phyloP scores from a whole-genome alignment of 768 basidiomycete genomes.

The Gymnopilus dilepis region DNA sequence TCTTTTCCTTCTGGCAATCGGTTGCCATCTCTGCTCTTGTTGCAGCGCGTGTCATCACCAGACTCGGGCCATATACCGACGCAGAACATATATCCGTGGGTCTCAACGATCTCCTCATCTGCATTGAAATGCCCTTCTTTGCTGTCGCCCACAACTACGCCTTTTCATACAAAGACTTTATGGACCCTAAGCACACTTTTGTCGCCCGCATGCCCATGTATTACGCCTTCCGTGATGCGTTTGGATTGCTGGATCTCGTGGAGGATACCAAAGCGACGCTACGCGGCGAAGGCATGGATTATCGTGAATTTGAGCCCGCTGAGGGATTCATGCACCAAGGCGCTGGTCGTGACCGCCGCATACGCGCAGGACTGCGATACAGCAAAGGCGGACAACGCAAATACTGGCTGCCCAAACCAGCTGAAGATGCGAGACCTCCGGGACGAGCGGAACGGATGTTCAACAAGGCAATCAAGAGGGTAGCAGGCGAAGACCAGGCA shows the following conservation, averaged over 20 bases:
- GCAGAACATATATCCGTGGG: slow-evolving; percentile 89
- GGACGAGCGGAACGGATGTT: slow-evolving; percentile 47
- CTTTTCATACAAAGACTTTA: slow-evolving; percentile 89
- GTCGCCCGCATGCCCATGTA: slow-evolving; percentile 90
- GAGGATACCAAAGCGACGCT: slow-evolving; percentile 85
- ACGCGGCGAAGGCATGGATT: slow-evolving; percentile 90
- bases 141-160: slow-evolving; percentile 95
- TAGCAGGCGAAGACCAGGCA: slow-evolving; percentile 47
- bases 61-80: slow-evolving; percentile 87
- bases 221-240: slow-evolving; percentile 87
- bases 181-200: slow-evolving; percentile 59
- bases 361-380: slow-evolving; percentile 91
- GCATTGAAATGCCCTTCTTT: slow-evolving; percentile 97
- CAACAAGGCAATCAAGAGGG: slow-evolving; percentile 45
- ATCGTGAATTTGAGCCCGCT: slow-evolving; percentile 95
- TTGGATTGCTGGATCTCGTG: slow-evolving; percentile 85
- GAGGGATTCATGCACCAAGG: slow-evolving; percentile 95
- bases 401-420: slow-evolving; percentile 91
- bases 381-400: slow-evolving; percentile 88
- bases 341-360: slow-evolving; percentile 81
- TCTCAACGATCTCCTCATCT: slow-evolving; percentile 89
- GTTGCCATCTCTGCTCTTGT: slow-evolving; percentile 88
- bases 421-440: slow-evolving; percentile 40
- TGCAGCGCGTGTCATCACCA: slow-evolving; percentile 73
- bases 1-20: slow-evolving; percentile 99